These are phyloP conservation scores for Tetracentron sinense DNA, from an alignment of 164 flowering plant genomes.

Conservation along the genomic window DNA sequence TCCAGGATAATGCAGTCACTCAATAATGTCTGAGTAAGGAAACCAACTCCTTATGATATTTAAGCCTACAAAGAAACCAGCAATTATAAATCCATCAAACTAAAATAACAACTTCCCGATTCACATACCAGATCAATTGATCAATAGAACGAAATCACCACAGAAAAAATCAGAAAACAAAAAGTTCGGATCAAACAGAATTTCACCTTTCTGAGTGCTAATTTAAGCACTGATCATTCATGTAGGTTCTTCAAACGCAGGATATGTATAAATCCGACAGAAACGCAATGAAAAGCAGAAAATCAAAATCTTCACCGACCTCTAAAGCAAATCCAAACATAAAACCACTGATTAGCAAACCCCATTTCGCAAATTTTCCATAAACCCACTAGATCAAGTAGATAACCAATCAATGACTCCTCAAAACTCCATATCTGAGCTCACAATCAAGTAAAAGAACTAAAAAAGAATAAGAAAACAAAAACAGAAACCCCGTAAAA, in stretches of 20 bases:
- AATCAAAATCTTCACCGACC: neutral
- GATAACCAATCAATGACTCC: neutral
- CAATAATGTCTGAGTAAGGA: neutral
- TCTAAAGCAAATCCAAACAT: neutral
- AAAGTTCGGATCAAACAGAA: constrained; percentile 2
- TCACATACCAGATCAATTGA: neutral
- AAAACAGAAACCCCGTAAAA: neutral
- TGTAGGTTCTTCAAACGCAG: neutral
- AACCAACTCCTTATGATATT: neutral
- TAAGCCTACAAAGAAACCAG: neutral
- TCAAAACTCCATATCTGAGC: neutral
- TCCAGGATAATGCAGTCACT: neutral
- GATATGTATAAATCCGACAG: too few species aligned
- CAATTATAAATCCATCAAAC: neutral
- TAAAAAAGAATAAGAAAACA: neutral
- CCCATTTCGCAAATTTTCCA: neutral
- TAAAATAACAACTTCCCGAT: neutral
- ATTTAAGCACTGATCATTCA: neutral
- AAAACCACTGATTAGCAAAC: neutral
- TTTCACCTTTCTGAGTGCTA: neutral
- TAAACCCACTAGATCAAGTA: neutral
- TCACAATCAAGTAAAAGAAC: neutral
- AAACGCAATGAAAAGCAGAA: too few species aligned
- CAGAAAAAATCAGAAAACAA: neutral
- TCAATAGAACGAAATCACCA: neutral